Conservation (phyloP, 2,329 filamentous ascomycete genomes). For the Colletotrichum australisinense region DNA sequence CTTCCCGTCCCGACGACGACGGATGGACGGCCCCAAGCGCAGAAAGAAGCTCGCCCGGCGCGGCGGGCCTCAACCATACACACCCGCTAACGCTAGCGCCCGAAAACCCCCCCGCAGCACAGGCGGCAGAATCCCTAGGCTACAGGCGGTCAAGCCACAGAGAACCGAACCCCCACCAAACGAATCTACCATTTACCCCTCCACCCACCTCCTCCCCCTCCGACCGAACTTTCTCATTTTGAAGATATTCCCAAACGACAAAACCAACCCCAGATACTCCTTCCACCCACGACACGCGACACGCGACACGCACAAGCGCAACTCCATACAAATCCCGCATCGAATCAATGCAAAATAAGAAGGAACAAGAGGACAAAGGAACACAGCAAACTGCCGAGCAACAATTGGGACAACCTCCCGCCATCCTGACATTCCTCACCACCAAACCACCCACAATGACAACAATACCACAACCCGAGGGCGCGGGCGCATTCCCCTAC, state of each 20-base stretch:
- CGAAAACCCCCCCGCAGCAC: background rate
- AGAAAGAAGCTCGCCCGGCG: background rate
- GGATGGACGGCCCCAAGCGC: background rate
- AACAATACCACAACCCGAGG: background rate
- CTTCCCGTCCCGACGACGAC: background rate
- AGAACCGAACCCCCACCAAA: background rate
- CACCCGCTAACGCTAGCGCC: background rate
- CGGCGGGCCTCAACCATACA: background rate
- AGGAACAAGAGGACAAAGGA: background rate
- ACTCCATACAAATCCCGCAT: background rate
- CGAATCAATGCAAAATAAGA: background rate
- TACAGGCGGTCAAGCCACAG: background rate
- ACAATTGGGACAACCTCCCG: background rate
- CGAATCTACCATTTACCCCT: background rate
- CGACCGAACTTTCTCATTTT: background rate
- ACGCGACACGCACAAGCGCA: background rate
- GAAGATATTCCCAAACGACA: conserved; percentile 30
- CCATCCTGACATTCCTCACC: background rate
- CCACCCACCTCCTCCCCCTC: background rate
- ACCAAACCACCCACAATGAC: background rate
- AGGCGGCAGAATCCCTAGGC: background rate
- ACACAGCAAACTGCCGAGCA: background rate
- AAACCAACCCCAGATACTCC: background rate
- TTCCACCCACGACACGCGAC: background rate
- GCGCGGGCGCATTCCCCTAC: conserved; percentile 57